Conservation (phyloP, 495 filamentous ascomycete genomes). For the Penicillium alfredii region DNA sequence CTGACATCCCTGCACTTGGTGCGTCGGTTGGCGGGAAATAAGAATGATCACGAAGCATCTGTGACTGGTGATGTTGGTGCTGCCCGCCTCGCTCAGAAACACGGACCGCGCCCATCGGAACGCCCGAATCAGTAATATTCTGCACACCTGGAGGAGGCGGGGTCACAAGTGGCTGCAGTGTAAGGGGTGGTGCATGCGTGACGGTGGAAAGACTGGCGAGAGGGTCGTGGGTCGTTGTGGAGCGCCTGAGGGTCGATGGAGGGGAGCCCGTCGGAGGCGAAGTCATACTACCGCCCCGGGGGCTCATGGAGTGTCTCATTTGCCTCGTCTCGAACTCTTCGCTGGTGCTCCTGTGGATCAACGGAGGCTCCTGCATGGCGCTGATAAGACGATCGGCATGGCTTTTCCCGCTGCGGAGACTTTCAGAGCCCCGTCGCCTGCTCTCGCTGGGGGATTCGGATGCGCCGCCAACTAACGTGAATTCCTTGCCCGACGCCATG, state of each 20-base stretch:
- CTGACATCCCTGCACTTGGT: background rate
- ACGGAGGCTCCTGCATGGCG: slow-evolving; percentile 60
- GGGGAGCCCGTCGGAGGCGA: slow-evolving; percentile 14
- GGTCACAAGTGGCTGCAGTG: slow-evolving; percentile 14
- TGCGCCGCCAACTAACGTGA: slow-evolving; percentile 25
- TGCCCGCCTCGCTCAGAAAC: slow-evolving; percentile 31
- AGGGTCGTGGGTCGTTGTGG: slow-evolving; percentile 12
- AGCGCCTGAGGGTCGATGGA: background rate
- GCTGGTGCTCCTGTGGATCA: slow-evolving; percentile 30
- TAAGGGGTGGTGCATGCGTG: slow-evolving; percentile 15
- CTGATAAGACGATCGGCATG: slow-evolving; percentile 72
- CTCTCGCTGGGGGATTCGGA: slow-evolving; percentile 2
- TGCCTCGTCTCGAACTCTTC: slow-evolving; percentile 18
- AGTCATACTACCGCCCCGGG: slow-evolving; percentile 12
- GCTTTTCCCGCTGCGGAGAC: slow-evolving; percentile 53
- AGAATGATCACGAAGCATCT: slow-evolving; percentile 8
- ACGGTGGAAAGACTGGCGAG: slow-evolving; percentile 22
- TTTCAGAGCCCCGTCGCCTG: slow-evolving; percentile 38
- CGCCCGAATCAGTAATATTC: slow-evolving; percentile 32
- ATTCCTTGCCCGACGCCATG: slow-evolving; percentile 25
- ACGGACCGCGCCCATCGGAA: slow-evolving; percentile 37
- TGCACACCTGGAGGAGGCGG: slow-evolving; percentile 31
- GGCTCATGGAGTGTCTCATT: slow-evolving; percentile 5
- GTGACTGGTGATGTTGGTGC: slow-evolving; percentile 8
- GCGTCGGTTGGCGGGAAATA: slow-evolving; percentile 15